phyloP scores from a whole-genome alignment of 352 stramenopile genomes.

The Phytophthora syringae region DNA sequence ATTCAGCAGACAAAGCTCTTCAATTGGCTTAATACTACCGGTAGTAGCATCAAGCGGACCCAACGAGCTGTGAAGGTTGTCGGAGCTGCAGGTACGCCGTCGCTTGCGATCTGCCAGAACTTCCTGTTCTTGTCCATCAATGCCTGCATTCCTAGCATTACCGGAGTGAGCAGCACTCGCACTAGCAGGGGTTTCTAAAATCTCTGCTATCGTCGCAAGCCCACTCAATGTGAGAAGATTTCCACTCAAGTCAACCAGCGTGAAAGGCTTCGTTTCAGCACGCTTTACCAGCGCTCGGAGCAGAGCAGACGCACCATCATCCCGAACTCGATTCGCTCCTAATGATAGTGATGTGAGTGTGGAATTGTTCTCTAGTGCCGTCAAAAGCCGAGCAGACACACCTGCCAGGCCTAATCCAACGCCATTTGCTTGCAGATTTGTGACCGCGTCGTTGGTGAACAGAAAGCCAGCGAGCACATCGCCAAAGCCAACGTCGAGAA shows the following conservation, averaged over 20 bases:
- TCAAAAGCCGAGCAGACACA: conserved; percentile 52
- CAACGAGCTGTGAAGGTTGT: conserved; percentile 3
- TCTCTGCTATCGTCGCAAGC: conserved; percentile 46
- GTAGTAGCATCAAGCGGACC: background rate
- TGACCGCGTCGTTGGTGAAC: conserved; percentile 55
- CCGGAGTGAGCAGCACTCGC: background rate
- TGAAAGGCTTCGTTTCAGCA: conserved; percentile 44
- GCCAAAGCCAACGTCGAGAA: conserved; percentile 67
- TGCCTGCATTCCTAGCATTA: conserved; percentile 2
- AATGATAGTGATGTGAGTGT: conserved; percentile 62
- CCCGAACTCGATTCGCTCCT: conserved; percentile 71
- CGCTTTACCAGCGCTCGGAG: conserved; percentile 60
- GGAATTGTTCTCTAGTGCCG: conserved; percentile 56
- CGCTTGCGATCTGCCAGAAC: conserved; percentile 34
- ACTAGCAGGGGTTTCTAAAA: conserved; percentile 32
- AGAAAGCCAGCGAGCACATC: conserved; percentile 77
- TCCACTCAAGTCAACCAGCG: conserved; percentile 68
- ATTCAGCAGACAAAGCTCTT: conserved; percentile 70
- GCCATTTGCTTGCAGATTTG: conserved; percentile 63
- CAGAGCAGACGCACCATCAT: conserved; percentile 56
- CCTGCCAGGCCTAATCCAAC: conserved; percentile 63
- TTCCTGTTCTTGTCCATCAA: conserved; percentile 1
- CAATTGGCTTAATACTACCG: conserved; percentile 43
- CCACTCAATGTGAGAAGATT: conserved; percentile 73
- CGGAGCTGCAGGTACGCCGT: conserved; percentile 26